Conservation (phyloP, 1,284 basidiomycete species). For the Pyrrhoderma lamaoense region DNA sequence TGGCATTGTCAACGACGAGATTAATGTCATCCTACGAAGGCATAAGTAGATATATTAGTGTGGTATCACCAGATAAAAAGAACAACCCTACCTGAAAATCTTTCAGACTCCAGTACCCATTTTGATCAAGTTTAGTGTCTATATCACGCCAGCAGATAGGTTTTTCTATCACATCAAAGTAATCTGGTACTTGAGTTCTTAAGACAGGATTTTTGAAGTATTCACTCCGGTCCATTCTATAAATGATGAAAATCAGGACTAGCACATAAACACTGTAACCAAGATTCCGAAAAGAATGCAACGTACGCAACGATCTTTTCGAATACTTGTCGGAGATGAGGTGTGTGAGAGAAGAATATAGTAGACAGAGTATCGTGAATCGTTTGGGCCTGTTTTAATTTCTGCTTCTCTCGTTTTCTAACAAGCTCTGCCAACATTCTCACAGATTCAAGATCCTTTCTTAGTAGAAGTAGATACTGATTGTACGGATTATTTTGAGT, state of each 20-base stretch:
- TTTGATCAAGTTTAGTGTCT: slow-evolving; percentile 67
- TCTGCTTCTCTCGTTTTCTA: slow-evolving; percentile 79
- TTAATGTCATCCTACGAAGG: slow-evolving; percentile 63
- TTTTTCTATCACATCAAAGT: slow-evolving; percentile 78
- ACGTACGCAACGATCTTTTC: slow-evolving; percentile 67
- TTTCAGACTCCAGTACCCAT: slow-evolving; percentile 70
- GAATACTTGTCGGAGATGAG: slow-evolving; percentile 55
- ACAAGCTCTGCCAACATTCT: slow-evolving; percentile 66
- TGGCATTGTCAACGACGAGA: slow-evolving; percentile 83
- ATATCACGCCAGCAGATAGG: slow-evolving; percentile 92
- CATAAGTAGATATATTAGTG: not conserved
- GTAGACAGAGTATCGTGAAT: slow-evolving; percentile 62
- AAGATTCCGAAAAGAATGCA: slow-evolving; percentile 6
- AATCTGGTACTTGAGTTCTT: slow-evolving; percentile 79
- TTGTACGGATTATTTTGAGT: slow-evolving; percentile 16
- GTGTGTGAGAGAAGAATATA: slow-evolving; percentile 63
- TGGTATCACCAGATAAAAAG: slow-evolving; percentile 8
- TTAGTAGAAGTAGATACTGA: slow-evolving; percentile 65
- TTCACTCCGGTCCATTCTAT: slow-evolving; percentile 67
- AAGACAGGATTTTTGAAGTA: slow-evolving; percentile 83
- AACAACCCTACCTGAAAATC: slow-evolving; percentile 62
- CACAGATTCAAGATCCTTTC: slow-evolving; percentile 73
- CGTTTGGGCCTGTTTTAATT: slow-evolving; percentile 67
- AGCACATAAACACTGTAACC: slow-evolving; percentile 9
- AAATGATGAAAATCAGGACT: slow-evolving; percentile 3